Evolutionary conservation across 768 basidiomycete species (phyloP).

Genomic region (Termitomyces sp.): DNA sequence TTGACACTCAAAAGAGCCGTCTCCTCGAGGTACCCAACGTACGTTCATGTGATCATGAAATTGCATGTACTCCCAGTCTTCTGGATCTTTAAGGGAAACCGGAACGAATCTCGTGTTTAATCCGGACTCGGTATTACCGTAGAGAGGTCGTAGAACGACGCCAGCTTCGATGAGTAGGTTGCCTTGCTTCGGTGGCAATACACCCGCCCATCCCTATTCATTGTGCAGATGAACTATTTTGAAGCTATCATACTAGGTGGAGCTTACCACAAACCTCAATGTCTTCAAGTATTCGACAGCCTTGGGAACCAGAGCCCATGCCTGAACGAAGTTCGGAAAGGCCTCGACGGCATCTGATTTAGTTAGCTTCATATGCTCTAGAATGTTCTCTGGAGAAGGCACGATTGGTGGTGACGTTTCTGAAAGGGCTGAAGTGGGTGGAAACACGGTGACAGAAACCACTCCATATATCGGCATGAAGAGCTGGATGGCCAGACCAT

Average conservation of each 20-base stretch:
- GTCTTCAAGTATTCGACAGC: conserved; percentile 14
- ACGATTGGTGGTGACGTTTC: conserved; percentile 18
- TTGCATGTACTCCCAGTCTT: conserved; percentile 14
- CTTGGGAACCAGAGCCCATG: conserved; percentile 25
- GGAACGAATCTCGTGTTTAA: conserved; percentile 3
- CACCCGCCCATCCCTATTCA: conserved; percentile 10
- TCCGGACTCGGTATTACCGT: conserved; percentile 15
- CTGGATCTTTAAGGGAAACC: conserved; percentile 13
- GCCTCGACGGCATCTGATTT: conserved; percentile 25
- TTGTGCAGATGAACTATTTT: not conserved
- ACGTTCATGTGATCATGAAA: conserved; percentile 12
- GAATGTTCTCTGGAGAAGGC: conserved; percentile 23
- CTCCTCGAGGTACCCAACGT: conserved; percentile 23
- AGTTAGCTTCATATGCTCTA: conserved; percentile 25
- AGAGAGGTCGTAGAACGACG: conserved; percentile 6
- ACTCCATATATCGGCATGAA: conserved; percentile 14
- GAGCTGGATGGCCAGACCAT: conserved; percentile 26
- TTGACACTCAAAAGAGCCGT: conserved; percentile 28
- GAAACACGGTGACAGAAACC: conserved; percentile 11
- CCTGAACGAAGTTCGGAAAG: conserved; percentile 33
- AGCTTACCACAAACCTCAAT: conserved; percentile 7
- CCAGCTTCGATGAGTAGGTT: conserved; percentile 7
- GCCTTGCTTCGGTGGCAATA: conserved; percentile 8
- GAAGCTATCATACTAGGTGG: too few species aligned
- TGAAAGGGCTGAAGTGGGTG: not conserved